Percentiles rank a stretch among this genome's conserved stretches.
These are phyloP conservation scores for Fusarium sp. DNA, from an alignment of 2,329 filamentous ascomycete genomes.

Conservation along the genomic window DNA sequence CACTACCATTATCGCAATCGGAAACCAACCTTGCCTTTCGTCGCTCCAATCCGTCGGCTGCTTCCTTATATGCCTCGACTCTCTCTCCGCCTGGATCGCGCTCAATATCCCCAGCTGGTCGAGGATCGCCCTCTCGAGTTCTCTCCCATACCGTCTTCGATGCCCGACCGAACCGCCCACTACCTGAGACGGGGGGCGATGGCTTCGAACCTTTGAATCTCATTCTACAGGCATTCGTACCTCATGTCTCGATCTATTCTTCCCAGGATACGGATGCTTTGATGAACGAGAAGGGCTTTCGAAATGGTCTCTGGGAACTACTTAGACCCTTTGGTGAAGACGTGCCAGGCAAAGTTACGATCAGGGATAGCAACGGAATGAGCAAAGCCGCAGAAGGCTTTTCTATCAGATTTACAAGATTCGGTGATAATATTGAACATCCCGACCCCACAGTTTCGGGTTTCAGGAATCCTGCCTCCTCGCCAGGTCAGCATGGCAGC, in stretches of 20 bases:
- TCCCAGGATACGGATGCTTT: conserved; percentile 87
- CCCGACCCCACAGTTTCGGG: conserved; percentile 56
- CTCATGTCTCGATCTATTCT: conserved; percentile 87
- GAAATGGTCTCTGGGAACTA: conserved; percentile 83
- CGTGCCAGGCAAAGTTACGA: conserved; percentile 86
- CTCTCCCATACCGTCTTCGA: conserved; percentile 70
- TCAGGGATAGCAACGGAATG: conserved; percentile 88
- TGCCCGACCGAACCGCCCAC: conserved; percentile 56
- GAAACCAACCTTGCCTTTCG: conserved; percentile 67
- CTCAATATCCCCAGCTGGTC: conserved; percentile 73
- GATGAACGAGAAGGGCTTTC: conserved; percentile 84
- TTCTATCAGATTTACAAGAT: conserved; percentile 83
- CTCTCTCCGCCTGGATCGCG: conserved; percentile 76
- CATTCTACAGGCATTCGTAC: conserved; percentile 87
- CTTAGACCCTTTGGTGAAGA: conserved; percentile 91
- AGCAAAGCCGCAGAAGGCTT: conserved; percentile 90
- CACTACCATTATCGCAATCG: conserved; percentile 60
- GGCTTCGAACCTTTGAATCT: conserved; percentile 70
- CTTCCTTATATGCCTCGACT: conserved; percentile 73
- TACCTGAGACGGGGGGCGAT: conserved; percentile 58
- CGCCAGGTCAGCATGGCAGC: conserved; percentile 49
- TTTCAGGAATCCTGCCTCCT: conserved; percentile 51
- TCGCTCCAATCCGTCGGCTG: conserved; percentile 66
- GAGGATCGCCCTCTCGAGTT: conserved; percentile 67
- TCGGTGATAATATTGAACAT: conserved; percentile 69